Percentiles rank a stretch among this genome's conserved stretches.
Evolutionary conservation across 306 rosid genomes (phyloP).

Genomic region (Trichosanthes cucumerina): DNA sequence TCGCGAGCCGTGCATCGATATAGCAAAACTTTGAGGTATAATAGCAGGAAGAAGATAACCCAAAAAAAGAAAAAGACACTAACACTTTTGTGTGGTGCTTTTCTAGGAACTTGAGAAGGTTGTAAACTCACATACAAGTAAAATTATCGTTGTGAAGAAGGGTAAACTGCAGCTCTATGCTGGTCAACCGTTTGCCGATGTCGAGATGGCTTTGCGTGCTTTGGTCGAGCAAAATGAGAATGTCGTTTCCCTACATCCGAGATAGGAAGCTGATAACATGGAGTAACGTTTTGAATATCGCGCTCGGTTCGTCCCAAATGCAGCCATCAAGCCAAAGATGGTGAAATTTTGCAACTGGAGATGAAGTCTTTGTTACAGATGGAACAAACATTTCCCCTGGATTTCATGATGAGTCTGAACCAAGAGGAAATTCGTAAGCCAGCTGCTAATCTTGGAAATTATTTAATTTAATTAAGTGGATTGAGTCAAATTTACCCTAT

Average conservation of each 20-base stretch:
- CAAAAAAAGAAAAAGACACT: not conserved
- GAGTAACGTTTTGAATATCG: no score
- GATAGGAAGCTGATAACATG: not conserved
- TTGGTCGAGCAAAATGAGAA: slow-evolving; percentile 37
- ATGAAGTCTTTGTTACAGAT: not conserved
- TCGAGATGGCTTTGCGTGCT: slow-evolving; percentile 55
- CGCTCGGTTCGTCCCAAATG: no score
- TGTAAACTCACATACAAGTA: slow-evolving; percentile 31
- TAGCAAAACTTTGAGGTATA: not conserved
- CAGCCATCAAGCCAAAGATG: not conserved
- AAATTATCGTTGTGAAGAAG: slow-evolving; percentile 63
- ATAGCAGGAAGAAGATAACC: no score
- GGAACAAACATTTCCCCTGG: not conserved
- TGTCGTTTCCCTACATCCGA: not conserved
- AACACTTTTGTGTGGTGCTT: not conserved
- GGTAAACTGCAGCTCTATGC: slow-evolving; percentile 74
- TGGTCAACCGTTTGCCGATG: slow-evolving; percentile 75
- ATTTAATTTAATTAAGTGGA: not conserved
- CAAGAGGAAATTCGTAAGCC: not conserved
- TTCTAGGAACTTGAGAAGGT: slow-evolving; percentile 63
- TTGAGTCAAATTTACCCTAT: not conserved
- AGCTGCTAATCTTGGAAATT: not conserved
- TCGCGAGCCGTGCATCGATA: not conserved
- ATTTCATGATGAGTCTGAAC: not conserved
- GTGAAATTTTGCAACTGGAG: not conserved